These are phyloP conservation scores for Chrysopogon serrulatus DNA, from an alignment of 176 grass and related monocot species.

Conservation along the genomic window DNA sequence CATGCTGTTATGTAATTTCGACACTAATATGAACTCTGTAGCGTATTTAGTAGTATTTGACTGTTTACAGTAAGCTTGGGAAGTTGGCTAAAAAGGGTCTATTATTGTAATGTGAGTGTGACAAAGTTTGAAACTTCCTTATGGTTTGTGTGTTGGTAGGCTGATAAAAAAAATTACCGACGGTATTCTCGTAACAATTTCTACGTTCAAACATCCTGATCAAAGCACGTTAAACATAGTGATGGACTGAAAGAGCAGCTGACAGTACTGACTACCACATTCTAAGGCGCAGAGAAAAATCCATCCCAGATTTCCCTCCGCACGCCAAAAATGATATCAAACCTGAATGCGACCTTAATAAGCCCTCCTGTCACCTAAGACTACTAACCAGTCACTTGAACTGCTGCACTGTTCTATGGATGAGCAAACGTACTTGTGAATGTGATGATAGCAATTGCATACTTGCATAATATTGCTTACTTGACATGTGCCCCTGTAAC, in stretches of 20 bases:
- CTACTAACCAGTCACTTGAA: neutral
- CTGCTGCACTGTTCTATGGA: neutral
- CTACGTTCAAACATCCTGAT: neutral
- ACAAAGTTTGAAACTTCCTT: neutral
- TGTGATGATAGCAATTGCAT: neutral
- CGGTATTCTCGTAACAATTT: neutral
- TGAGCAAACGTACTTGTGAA: neutral
- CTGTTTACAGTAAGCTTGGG: neutral
- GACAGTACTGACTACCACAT: neutral
- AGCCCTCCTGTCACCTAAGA: neutral
- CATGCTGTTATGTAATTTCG: neutral
- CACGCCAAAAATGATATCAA: neutral
- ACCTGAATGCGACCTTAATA: neutral
- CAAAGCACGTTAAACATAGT: neutral
- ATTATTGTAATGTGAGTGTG: neutral
- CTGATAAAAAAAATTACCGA: neutral
- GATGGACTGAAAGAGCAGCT: neutral
- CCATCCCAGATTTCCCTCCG: neutral
- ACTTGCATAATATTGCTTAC: neutral
- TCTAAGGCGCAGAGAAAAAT: neutral
- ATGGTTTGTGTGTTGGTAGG: neutral
- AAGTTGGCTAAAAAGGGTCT: neutral
- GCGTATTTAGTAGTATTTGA: neutral
- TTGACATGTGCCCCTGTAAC: neutral
- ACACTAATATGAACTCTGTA: neutral